Percentiles rank a stretch among this genome's conserved stretches.
These are phyloP conservation scores for Aspergillus uvarum DNA, from an alignment of 2,329 filamentous ascomycete genomes.

Conservation along the genomic window DNA sequence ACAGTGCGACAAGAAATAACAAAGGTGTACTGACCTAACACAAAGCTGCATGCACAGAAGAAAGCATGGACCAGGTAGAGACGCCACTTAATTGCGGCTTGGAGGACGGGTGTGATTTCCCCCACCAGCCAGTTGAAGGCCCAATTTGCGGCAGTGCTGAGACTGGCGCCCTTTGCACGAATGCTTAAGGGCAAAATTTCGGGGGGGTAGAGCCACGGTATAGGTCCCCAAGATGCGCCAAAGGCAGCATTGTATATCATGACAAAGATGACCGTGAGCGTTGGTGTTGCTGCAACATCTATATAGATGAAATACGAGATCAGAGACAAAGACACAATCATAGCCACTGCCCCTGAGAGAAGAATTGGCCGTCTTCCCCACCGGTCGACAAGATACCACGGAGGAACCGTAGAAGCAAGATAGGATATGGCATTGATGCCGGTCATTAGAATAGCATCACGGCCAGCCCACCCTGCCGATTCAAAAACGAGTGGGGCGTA, in stretches of 20 bases:
- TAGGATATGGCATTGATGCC: conserved; percentile 94
- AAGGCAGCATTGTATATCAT: conserved; percentile 99
- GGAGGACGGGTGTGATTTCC: conserved; percentile 88
- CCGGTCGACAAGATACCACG: conserved; percentile 93
- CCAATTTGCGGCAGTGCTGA: conserved; percentile 97
- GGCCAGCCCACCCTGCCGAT: conserved; percentile 91
- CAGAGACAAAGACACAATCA: conserved; percentile 81
- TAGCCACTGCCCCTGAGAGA: conserved; percentile 82
- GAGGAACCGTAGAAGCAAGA: conserved; percentile 85
- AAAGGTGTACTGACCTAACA: conserved; percentile 71
- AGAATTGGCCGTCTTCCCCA: conserved; percentile 89
- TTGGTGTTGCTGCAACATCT: conserved; percentile 72
- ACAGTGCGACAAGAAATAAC: neutral
- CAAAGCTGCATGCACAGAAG: conserved; percentile 92
- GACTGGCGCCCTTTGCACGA: conserved; percentile 90
- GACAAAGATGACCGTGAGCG: conserved; percentile 86
- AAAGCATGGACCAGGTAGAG: conserved; percentile 94
- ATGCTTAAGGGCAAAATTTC: conserved; percentile 97
- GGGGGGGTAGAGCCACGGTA: conserved; percentile 97
- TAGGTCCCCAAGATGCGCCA: conserved; percentile 95
- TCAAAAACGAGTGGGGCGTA: conserved; percentile 97
- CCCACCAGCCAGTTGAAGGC: conserved; percentile 97
- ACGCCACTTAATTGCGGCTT: conserved; percentile 90
- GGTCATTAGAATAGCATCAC: conserved; percentile 91
- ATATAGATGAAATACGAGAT: conserved; percentile 97